These are phyloP conservation scores for Bipolaris sorokiniana DNA, from an alignment of 2,329 filamentous ascomycete genomes.

Conservation along the genomic window DNA sequence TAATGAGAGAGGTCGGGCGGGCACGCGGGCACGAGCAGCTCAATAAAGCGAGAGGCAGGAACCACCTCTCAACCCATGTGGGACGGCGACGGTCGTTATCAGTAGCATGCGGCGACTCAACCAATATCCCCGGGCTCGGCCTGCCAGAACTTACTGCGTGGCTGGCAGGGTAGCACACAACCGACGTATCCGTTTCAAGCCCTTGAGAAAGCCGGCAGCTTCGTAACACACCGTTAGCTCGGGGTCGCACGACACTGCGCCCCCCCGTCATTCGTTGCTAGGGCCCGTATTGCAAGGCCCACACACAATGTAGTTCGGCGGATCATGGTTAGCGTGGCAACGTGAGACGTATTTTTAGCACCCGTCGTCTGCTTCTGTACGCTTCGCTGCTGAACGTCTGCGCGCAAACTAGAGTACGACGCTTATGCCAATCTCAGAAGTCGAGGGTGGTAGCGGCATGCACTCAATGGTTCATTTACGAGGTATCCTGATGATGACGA, in stretches of 20 bases:
- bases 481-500: slow-evolving; percentile 18
- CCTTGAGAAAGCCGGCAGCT: slow-evolving; percentile 23
- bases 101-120: slow-evolving; percentile 27
- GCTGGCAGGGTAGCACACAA: slow-evolving; percentile 28
- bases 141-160: slow-evolving; percentile 29
- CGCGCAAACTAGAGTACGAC: slow-evolving; percentile 17
- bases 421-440: slow-evolving; percentile 23
- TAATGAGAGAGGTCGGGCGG: slow-evolving; percentile 12
- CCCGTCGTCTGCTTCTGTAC: slow-evolving; percentile 6
- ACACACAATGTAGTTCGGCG: slow-evolving; percentile 18
- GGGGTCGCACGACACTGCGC: slow-evolving; percentile 30
- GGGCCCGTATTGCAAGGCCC: slow-evolving; percentile 24
- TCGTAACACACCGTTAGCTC: slow-evolving; percentile 28
- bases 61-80: slow-evolving; percentile 27
- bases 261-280: slow-evolving; percentile 31
- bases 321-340: slow-evolving; percentile 12
- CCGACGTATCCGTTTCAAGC: slow-evolving; percentile 30
- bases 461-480: slow-evolving; percentile 3
- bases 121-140: slow-evolving; percentile 22
- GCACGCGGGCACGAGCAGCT: slow-evolving; percentile 23
- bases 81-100: slow-evolving; percentile 31
- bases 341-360: slow-evolving; percentile 25
- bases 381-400: slow-evolving; percentile 12
- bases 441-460: slow-evolving; percentile 16
- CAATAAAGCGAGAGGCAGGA: slow-evolving; percentile 26